Conservation (phyloP, 1,139 yeast genomes). For the Yamadazyma dushanensis region DNA sequence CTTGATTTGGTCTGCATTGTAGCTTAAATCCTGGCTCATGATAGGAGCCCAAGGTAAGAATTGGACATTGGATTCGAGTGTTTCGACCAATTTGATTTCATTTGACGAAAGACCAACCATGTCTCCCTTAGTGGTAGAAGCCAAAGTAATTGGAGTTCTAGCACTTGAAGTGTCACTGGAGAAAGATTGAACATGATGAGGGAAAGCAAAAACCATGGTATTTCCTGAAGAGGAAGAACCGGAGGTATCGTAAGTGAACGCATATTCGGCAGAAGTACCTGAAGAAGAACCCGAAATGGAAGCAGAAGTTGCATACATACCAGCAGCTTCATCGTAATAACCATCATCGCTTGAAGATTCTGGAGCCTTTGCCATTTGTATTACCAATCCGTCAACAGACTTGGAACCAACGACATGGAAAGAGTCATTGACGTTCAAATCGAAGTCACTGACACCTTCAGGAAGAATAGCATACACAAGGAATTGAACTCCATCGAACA, state of each 20-base stretch:
- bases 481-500: slow-evolving; percentile 56
- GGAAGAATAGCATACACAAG: slow-evolving; percentile 57
- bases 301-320: slow-evolving; percentile 39
- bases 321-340: slow-evolving; percentile 37
- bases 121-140: slow-evolving; percentile 65
- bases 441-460: slow-evolving; percentile 24
- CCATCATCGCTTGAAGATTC: slow-evolving; percentile 20
- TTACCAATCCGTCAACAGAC: slow-evolving; percentile 52
- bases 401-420: slow-evolving; percentile 43
- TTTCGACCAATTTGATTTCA: slow-evolving; percentile 49
- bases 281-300: slow-evolving; percentile 27
- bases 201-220: slow-evolving; percentile 64
- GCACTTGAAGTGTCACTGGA: slow-evolving; percentile 30
- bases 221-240: slow-evolving; percentile 55
- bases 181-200: slow-evolving; percentile 66
- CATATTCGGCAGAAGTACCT: slow-evolving; percentile 48
- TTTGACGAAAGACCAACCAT: slow-evolving; percentile 62
- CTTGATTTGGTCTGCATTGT: slow-evolving; percentile 51
- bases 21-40: slow-evolving; percentile 33
- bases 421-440: slow-evolving; percentile 35
- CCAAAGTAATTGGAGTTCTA: slow-evolving; percentile 50
- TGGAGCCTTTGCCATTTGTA: slow-evolving; percentile 65
- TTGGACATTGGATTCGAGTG: slow-evolving; percentile 47
- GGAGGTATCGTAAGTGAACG: slow-evolving; percentile 49
- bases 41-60: slow-evolving; percentile 61